These are phyloP conservation scores for Ocimum tenuiflorum DNA, from an alignment of 257 asterid species.

Conservation along the genomic window DNA sequence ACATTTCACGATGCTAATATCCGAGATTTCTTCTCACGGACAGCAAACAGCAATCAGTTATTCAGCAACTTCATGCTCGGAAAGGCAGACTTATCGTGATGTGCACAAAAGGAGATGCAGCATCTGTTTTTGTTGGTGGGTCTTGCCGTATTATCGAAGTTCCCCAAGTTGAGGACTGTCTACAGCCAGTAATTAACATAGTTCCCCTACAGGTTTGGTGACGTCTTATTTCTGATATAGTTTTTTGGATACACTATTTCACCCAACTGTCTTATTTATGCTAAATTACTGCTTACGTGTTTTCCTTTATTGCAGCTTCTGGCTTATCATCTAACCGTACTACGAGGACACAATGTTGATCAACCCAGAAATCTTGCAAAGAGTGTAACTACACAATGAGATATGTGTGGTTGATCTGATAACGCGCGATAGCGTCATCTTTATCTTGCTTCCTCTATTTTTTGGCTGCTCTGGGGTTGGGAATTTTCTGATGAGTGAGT, in stretches of 20 bases:
- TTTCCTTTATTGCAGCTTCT: conserved; percentile 38
- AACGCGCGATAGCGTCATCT: not conserved
- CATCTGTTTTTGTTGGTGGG: conserved; percentile 67
- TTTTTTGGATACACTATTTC: not conserved
- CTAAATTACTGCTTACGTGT: not conserved
- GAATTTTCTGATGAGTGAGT: not conserved
- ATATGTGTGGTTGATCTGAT: too few relatives aligned
- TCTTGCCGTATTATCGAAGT: conserved; percentile 82
- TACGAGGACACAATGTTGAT: conserved; percentile 71
- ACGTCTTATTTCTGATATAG: not conserved
- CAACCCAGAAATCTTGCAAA: conserved; percentile 87
- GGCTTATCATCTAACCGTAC: conserved; percentile 79
- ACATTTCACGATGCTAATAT: not conserved
- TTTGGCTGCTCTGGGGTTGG: too few relatives aligned
- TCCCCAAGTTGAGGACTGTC: conserved; percentile 80
- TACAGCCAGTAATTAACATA: conserved; percentile 84
- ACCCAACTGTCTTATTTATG: not conserved
- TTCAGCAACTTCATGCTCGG: conserved; percentile 95
- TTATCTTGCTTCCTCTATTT: not conserved
- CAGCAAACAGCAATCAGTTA: conserved; percentile 94
- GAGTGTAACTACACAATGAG: conserved; percentile 71
- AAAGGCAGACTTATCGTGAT: conserved; percentile 86
- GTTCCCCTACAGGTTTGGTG: conserved; percentile 78
- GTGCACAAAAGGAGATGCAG: conserved; percentile 79
- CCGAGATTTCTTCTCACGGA: conserved; percentile 21